phyloP scores from a whole-genome alignment of 2,329 filamentous ascomycete species.

The Penicillium frequentans region DNA sequence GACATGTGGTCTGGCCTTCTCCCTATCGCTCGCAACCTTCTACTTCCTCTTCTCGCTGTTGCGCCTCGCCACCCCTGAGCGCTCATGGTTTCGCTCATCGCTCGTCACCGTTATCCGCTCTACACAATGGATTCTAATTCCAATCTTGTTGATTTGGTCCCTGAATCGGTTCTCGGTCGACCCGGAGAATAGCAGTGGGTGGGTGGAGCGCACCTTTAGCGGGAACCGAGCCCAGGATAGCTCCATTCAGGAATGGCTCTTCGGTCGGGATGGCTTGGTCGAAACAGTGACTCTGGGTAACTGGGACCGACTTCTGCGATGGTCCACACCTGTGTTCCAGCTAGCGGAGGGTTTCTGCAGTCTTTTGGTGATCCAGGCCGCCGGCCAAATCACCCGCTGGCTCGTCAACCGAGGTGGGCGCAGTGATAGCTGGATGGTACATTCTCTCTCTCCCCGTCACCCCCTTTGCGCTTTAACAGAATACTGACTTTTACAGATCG shows the following conservation, averaged over 20 bases:
- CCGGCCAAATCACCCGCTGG: slow-evolving; percentile 91
- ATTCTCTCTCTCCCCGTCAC: slow-evolving; percentile 32
- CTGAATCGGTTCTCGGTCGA: slow-evolving; percentile 94
- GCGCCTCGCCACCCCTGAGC: slow-evolving; percentile 76
- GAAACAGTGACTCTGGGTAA: slow-evolving; percentile 77
- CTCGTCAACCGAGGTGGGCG: slow-evolving; percentile 83
- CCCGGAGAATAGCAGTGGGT: slow-evolving; percentile 64
- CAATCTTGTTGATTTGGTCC: slow-evolving; percentile 87
- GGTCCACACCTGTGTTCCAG: slow-evolving; percentile 93
- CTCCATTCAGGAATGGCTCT: slow-evolving; percentile 80
- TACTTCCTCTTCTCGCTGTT: slow-evolving; percentile 85
- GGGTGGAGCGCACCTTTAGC: slow-evolving; percentile 78
- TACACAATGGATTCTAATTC: slow-evolving; percentile 84
- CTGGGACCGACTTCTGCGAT: slow-evolving; percentile 86
- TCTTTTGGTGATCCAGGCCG: slow-evolving; percentile 89
- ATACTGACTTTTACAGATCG: slow-evolving; percentile 61
- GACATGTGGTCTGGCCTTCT: slow-evolving; percentile 92
- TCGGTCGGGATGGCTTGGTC: slow-evolving; percentile 79
- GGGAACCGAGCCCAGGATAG: slow-evolving; percentile 62
- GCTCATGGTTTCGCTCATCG: slow-evolving; percentile 71
- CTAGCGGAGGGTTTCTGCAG: slow-evolving; percentile 95
- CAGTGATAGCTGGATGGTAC: slow-evolving; percentile 94
- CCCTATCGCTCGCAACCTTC: slow-evolving; percentile 81
- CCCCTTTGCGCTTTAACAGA: not conserved
- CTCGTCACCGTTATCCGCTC: slow-evolving; percentile 69